Percentiles rank a stretch among this genome's conserved stretches.
Conservation (phyloP, 2,329 filamentous ascomycete genomes). For the Curvularia eragrostidis region DNA sequence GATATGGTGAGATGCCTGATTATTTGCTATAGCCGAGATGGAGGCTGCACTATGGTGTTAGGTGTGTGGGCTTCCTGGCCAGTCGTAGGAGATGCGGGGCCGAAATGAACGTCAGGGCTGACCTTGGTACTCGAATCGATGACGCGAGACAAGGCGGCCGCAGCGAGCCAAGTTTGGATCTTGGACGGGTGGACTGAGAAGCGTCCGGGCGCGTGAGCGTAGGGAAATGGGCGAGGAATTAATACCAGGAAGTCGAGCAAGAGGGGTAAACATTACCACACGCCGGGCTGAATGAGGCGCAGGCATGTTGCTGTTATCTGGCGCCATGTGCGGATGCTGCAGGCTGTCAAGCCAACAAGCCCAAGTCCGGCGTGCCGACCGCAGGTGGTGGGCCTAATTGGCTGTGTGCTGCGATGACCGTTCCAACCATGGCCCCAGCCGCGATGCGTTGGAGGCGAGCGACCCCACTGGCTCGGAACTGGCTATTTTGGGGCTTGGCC, state of each 20-base stretch:
- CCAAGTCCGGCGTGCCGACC: conserved; percentile 31
- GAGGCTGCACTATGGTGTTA: conserved; percentile 25
- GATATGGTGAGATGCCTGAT: conserved; percentile 16
- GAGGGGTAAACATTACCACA: conserved; percentile 13
- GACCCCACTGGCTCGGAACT: conserved; percentile 24
- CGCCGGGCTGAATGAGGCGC: conserved; percentile 26
- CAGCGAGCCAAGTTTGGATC: not conserved
- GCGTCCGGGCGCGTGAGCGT: not conserved
- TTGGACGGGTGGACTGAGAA: conserved; percentile 1
- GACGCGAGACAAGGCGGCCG: conserved; percentile 25
- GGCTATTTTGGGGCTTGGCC: conserved; percentile 26
- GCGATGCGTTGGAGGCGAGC: conserved; percentile 21
- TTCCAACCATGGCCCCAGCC: conserved; percentile 30
- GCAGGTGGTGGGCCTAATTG: conserved; percentile 23
- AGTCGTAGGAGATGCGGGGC: conserved; percentile 40
- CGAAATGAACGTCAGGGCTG: conserved; percentile 32
- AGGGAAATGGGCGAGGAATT: not conserved
- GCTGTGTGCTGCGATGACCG: conserved; percentile 23
- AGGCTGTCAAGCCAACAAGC: conserved; percentile 28
- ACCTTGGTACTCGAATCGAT: conserved; percentile 29
- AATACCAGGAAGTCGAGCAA: conserved; percentile 8
- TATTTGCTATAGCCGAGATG: conserved; percentile 16
- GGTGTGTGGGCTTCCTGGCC: conserved; percentile 28
- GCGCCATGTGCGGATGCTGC: conserved; percentile 24
- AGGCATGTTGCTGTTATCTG: conserved; percentile 25